Evolutionary conservation across 176 grass and related monocot species (phyloP), one percentile per base, ranked within the genome.

Genomic region (Thalia dealbata): DNA sequence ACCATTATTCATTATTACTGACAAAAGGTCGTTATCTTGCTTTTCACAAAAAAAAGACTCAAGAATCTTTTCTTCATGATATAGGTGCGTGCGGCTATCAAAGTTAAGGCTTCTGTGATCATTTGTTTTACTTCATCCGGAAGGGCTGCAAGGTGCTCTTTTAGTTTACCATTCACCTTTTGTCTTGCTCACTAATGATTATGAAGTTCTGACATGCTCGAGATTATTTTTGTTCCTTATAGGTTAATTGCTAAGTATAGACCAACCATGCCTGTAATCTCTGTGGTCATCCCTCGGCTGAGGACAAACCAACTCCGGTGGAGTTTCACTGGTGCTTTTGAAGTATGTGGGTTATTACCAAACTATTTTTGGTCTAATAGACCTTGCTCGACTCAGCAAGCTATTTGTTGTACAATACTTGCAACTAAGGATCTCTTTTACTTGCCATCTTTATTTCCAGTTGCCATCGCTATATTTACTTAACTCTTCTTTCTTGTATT

Each of bases 241-340:
- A 99, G 95, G 73, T 63, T 99, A 46, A 91, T 99, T 15, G 87
- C 95, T 1, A 99, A 99, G 79, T 99, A 99, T 81, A 99, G 95
- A 77, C 95, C 95, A 8, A 86, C 71, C 38, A 99, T 99, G 90
- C 95, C 95, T 73, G 95, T 99, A 70, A 66, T 99, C 19, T 92
- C 95, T 62, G 95, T 99, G 68, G 95, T 97, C 43, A 91, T 99
- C 79, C 95, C 95, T 74, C 95, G 90, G 65, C 87, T 96, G 8
- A 96, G 92, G 69, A 96, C 93, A 70, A 96, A 96, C 78, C 93
- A 96, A 75, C 81, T 96, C 28, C 86, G 72, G 73, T 96, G 93
- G 93, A 96, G 87, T 82, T 96, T 96, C 73, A 96, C 87, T 10
- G 93, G 93, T 42, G 93, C 87, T 13, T 96, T 96, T 86, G 93